Conservation (phyloP, 176 grass and related monocot genomes). For the Luzula sylvatica region DNA sequence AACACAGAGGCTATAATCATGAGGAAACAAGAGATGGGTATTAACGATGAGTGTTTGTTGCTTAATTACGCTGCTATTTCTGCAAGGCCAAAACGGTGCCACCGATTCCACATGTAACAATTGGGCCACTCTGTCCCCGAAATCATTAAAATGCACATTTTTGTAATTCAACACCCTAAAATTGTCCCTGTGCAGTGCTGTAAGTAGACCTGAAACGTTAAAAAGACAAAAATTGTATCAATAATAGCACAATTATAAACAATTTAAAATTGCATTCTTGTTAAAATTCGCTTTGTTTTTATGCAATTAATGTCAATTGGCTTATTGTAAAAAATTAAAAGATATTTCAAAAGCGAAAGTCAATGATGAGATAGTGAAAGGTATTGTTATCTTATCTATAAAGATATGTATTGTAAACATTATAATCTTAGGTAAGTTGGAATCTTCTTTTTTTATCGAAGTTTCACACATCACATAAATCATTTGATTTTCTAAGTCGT, state of each 20-base stretch:
- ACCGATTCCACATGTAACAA: slow-evolving; percentile 69
- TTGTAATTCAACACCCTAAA: slow-evolving; percentile 54
- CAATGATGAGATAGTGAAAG: neutral
- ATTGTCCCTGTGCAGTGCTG: slow-evolving; percentile 51
- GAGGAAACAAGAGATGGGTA: slow-evolving; percentile 86
- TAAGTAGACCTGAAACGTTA: slow-evolving; percentile 30
- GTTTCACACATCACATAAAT: too few species aligned
- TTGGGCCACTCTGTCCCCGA: slow-evolving; percentile 85
- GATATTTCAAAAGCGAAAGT: neutral
- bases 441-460: too few species aligned
- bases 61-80: slow-evolving; percentile 33
- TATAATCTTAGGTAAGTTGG: too few species aligned
- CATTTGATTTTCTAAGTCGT: too few species aligned
- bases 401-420: neutral
- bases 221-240: neutral
- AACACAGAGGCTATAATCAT: slow-evolving; percentile 86
- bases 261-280: too few species aligned
- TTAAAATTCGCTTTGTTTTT: too few species aligned
- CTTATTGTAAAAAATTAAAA: neutral
- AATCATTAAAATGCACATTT: slow-evolving; percentile 76
- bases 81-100: slow-evolving; percentile 42
- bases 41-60: slow-evolving; percentile 82
- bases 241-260: too few species aligned
- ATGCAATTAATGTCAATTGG: neutral
- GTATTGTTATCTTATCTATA: neutral